Percentiles rank a stretch among this genome's conserved stretches.
phyloP scores from a whole-genome alignment of 2,329 filamentous ascomycete genomes.

The Neofusicoccum laricinum region DNA sequence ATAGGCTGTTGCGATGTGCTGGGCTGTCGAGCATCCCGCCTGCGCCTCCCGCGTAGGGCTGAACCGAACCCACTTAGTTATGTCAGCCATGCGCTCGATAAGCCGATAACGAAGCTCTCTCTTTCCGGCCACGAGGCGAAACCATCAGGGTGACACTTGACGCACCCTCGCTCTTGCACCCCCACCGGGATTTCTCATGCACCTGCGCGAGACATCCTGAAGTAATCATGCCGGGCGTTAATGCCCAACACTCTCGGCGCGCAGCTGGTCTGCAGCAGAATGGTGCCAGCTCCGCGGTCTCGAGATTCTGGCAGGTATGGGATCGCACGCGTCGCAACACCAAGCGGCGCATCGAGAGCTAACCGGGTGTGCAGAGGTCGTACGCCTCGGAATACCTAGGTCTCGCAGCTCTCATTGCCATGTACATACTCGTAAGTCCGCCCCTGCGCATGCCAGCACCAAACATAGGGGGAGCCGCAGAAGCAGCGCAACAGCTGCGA shows the following conservation, averaged over 20 bases:
- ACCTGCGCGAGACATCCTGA: neutral
- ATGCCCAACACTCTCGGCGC: conserved; percentile 7
- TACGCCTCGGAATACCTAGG: conserved; percentile 89
- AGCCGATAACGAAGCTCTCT: neutral
- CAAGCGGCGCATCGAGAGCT: conserved; percentile 10
- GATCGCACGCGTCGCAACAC: neutral
- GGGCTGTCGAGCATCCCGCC: neutral
- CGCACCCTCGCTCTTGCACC: neutral
- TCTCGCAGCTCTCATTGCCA: conserved; percentile 65
- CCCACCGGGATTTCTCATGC: neutral
- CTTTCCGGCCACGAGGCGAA: neutral
- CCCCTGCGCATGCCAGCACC: conserved; percentile 16
- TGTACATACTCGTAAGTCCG: conserved; percentile 60
- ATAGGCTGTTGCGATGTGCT: neutral
- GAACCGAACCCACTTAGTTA: neutral
- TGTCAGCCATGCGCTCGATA: neutral
- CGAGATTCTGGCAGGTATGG: conserved; percentile 17
- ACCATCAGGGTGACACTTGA: conserved; percentile 9
- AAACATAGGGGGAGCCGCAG: neutral
- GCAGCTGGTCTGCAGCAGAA: conserved; percentile 11
- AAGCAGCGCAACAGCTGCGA: conserved; percentile 8
- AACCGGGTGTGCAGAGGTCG: conserved; percentile 56
- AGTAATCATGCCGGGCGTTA: conserved; percentile 4
- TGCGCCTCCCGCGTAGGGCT: conserved; percentile 1
- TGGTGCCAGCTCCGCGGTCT: conserved; percentile 5